Evolutionary conservation across 2,329 filamentous ascomycete species (phyloP).

Genomic region (Arachnopeziza araneosa): DNA sequence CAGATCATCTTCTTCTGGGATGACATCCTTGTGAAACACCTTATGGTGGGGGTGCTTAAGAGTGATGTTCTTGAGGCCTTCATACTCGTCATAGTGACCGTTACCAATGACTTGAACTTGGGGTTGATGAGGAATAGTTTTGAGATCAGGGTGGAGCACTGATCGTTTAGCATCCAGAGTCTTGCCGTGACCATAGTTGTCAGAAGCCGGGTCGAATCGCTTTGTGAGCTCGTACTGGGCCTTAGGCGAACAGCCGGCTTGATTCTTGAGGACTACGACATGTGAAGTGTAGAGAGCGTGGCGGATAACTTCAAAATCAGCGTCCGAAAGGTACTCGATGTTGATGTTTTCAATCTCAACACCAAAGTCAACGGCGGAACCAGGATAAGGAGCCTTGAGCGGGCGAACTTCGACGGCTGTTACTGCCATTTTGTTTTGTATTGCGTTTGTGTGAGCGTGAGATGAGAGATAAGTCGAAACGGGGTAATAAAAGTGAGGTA

Average conservation of each 20-base stretch:
- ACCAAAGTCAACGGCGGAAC: slow-evolving; percentile 50
- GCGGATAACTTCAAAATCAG: slow-evolving; percentile 58
- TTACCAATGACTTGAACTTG: slow-evolving; percentile 80
- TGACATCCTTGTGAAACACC: slow-evolving; percentile 63
- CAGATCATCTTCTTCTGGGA: slow-evolving; percentile 57
- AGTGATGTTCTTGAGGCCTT: slow-evolving; percentile 62
- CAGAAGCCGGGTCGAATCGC: slow-evolving; percentile 62
- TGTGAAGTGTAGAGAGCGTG: slow-evolving; percentile 63
- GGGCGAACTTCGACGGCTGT: slow-evolving; percentile 26
- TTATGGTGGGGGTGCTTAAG: slow-evolving; percentile 72
- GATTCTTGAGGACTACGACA: slow-evolving; percentile 66
- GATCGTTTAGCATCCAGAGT: slow-evolving; percentile 59
- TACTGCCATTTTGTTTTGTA: slow-evolving; percentile 25
- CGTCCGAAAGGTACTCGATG: slow-evolving; percentile 57
- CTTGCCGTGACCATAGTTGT: slow-evolving; percentile 70
- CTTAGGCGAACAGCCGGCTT: slow-evolving; percentile 56
- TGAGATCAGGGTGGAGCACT: slow-evolving; percentile 70
- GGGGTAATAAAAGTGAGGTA: not conserved
- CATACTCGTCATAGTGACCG: slow-evolving; percentile 62
- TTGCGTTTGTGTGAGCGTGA: not conserved
- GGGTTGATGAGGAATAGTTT: slow-evolving; percentile 74
- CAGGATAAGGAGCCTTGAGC: slow-evolving; percentile 16
- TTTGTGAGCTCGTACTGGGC: slow-evolving; percentile 71
- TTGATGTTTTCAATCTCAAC: slow-evolving; percentile 53
- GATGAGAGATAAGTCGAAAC: not conserved